Evolutionary conservation across 2,329 filamentous ascomycete species (phyloP).

Genomic region (Cladophialophora exuberans): DNA sequence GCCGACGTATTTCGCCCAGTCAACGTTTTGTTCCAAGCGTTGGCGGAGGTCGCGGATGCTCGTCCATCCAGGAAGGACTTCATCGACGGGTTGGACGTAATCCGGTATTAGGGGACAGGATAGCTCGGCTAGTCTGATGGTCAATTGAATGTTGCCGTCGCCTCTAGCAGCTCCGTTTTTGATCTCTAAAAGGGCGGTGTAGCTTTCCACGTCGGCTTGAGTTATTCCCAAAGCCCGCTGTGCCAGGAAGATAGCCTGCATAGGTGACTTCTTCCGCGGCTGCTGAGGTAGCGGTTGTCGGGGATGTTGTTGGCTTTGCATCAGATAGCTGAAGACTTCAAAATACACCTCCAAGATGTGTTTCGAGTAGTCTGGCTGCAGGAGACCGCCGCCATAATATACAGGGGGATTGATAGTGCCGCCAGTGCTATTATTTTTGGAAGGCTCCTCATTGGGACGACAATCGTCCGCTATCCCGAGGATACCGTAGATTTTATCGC

Average conservation of each 20-base stretch:
- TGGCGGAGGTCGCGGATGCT: slow-evolving; percentile 29
- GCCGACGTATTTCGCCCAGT: slow-evolving; percentile 32
- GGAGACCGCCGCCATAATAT: neutral
- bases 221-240: slow-evolving; percentile 15
- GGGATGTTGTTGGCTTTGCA: too few relatives aligned
- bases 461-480: slow-evolving; percentile 33
- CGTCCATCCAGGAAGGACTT: slow-evolving; percentile 27
- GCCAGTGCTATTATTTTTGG: too few relatives aligned
- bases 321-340: slow-evolving; percentile 26
- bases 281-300: neutral
- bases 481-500: slow-evolving; percentile 34
- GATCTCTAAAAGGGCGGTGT: neutral
- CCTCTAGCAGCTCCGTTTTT: neutral
- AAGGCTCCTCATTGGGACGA: slow-evolving; percentile 2
- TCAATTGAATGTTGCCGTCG: neutral
- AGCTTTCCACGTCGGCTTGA: slow-evolving; percentile 14
- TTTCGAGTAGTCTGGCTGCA: slow-evolving; percentile 30
- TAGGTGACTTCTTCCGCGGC: neutral
- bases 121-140: neutral
- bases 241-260: slow-evolving; percentile 17
- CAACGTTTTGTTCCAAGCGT: slow-evolving; percentile 27
- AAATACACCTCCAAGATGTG: slow-evolving; percentile 31
- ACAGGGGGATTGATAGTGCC: too few relatives aligned
- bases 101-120: slow-evolving; percentile 16
- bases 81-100: slow-evolving; percentile 26